Conservation (phyloP, 805 yeast species). For the Suhomyces sp. region DNA sequence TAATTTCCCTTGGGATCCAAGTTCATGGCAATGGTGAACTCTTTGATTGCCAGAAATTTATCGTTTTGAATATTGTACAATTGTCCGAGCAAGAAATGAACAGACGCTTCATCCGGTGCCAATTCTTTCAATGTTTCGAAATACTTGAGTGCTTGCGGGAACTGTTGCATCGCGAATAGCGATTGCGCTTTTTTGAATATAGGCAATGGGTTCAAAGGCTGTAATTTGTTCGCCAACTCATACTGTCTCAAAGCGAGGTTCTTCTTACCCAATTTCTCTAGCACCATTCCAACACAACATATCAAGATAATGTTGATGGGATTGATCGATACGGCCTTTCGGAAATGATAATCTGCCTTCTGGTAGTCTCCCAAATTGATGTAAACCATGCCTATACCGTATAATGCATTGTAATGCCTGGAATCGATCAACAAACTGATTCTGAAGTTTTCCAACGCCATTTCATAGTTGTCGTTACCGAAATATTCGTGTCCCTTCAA, state of each 20-base stretch:
- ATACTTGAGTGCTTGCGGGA: constrained; percentile 66
- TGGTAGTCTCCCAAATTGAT: constrained; percentile 80
- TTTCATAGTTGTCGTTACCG: constrained; percentile 84
- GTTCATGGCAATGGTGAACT: constrained; percentile 84
- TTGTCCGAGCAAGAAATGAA: constrained; percentile 86
- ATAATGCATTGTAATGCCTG: constrained; percentile 89
- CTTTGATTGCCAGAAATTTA: constrained; percentile 74
- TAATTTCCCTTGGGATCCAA: constrained; percentile 92
- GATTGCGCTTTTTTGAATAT: constrained; percentile 85
- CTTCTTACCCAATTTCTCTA: constrained; percentile 68
- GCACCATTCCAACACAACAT: constrained; percentile 91
- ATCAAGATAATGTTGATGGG: constrained; percentile 86
- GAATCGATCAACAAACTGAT: constrained; percentile 72
- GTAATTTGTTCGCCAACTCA: constrained; percentile 76
- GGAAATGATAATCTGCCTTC: constrained; percentile 81
- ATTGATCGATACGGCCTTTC: constrained; percentile 83
- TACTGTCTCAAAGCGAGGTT: constrained; percentile 78
- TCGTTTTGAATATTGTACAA: constrained; percentile 74
- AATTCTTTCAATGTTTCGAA: constrained; percentile 68
- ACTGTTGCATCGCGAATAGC: constrained; percentile 66
- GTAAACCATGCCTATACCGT: constrained; percentile 94
- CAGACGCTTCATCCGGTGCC: constrained; percentile 94
- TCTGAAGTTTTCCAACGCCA: constrained; percentile 81
- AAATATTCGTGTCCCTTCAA: constrained; percentile 91
- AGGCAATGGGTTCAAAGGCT: constrained; percentile 83